Percentiles rank a stretch among this genome's conserved stretches.
phyloP scores from a whole-genome alignment of 148 eudicot species.

The Fagopyrum tataricum region DNA sequence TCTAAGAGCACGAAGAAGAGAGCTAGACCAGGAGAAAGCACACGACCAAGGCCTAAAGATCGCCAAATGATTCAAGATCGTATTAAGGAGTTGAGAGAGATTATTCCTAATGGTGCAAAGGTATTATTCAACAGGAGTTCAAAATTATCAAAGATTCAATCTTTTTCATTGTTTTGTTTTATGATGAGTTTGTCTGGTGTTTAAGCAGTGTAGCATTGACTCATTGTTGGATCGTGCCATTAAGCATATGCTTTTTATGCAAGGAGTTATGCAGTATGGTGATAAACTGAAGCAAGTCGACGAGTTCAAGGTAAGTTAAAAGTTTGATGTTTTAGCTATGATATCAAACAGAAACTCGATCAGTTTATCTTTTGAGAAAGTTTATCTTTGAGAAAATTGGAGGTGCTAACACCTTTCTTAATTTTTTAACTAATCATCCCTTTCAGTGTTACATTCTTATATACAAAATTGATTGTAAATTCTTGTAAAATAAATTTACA shows the following conservation, averaged over 20 bases:
- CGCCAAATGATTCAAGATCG: constrained; percentile 78
- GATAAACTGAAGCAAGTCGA: constrained; percentile 41
- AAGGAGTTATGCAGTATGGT: constrained; percentile 53
- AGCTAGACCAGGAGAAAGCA: constrained; percentile 58
- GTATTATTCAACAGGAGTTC: constrained; percentile 22
- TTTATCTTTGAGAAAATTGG: no score
- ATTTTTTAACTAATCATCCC: no score
- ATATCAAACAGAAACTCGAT: background rate
- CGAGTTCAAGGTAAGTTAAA: constrained; percentile 51
- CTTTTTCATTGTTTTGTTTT: background rate
- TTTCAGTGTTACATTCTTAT: no score
- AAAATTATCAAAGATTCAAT: background rate
- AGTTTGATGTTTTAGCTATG: background rate
- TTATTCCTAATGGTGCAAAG: constrained; percentile 84
- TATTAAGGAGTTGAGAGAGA: constrained; percentile 63
- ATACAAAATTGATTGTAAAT: no score
- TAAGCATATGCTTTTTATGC: constrained; percentile 74
- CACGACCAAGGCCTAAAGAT: constrained; percentile 77
- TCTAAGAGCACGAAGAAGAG: constrained; percentile 55
- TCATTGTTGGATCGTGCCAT: constrained; percentile 53
- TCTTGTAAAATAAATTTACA: no score
- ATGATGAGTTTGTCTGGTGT: constrained; percentile 16
- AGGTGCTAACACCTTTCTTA: no score
- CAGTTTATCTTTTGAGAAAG: no score
- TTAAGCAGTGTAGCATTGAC: constrained; percentile 68